These are phyloP conservation scores for Plectosphaerella plurivora DNA, from an alignment of 2,329 filamentous ascomycete species.

Conservation along the genomic window DNA sequence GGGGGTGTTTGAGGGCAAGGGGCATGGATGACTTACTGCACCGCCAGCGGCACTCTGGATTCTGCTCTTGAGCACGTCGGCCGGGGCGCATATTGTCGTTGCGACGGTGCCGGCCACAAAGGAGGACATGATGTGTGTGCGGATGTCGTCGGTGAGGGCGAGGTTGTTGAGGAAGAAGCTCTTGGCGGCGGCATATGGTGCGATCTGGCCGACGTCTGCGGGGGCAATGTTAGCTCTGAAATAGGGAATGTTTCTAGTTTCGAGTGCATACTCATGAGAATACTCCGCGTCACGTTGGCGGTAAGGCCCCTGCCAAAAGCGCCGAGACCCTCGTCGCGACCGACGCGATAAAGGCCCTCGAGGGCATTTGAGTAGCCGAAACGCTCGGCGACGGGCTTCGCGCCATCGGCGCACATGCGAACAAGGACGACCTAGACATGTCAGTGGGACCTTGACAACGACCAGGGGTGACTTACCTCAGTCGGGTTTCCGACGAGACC, in stretches of 20 bases:
- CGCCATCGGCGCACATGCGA: conserved; percentile 41
- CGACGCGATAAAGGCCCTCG: conserved; percentile 25
- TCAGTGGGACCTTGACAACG: not conserved
- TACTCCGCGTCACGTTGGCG: conserved; percentile 34
- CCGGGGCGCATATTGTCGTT: conserved; percentile 38
- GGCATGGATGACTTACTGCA: conserved; percentile 10
- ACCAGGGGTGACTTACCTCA: conserved; percentile 18
- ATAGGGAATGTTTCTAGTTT: not conserved
- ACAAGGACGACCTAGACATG: conserved; percentile 29
- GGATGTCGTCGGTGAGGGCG: conserved; percentile 29
- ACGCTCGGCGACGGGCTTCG: conserved; percentile 27
- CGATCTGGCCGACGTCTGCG: conserved; percentile 37
- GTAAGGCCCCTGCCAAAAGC: conserved; percentile 32
- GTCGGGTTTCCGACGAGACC: conserved; percentile 41
- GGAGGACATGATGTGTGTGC: conserved; percentile 34
- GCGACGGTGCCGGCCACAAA: conserved; percentile 39
- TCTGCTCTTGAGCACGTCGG: conserved; percentile 39
- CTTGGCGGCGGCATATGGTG: conserved; percentile 32
- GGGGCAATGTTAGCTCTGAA: conserved; percentile 8
- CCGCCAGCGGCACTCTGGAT: conserved; percentile 29
- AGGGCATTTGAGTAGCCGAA: conserved; percentile 33
- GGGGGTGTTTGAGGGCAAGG: too few relatives aligned
- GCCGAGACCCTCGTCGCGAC: conserved; percentile 30
- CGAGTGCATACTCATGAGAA: conserved; percentile 36
- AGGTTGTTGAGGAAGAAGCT: conserved; percentile 21